phyloP scores from a whole-genome alignment of 495 filamentous ascomycete species.

The Penicillium antarcticum region DNA sequence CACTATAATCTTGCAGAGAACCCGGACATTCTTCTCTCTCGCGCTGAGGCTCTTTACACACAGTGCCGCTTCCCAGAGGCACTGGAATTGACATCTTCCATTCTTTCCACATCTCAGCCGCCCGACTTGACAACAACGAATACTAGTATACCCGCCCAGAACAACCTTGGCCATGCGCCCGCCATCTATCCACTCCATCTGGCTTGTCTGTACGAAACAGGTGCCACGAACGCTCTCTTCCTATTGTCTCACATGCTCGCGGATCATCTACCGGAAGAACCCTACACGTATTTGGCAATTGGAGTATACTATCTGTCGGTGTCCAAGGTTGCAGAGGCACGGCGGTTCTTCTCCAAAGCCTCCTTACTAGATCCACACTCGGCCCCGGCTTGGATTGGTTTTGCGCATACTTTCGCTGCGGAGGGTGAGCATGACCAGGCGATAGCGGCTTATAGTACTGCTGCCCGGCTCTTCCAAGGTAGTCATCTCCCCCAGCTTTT shows the following conservation, averaged over 20 bases:
- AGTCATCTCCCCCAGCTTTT: constrained; percentile 96
- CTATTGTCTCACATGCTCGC: constrained; percentile 92
- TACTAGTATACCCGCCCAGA: constrained; percentile 33
- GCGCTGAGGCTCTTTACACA: constrained; percentile 88
- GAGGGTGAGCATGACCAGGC: constrained; percentile 99
- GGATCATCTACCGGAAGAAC: constrained; percentile 86
- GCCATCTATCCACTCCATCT: constrained; percentile 85
- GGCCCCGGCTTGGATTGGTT: constrained; percentile 97
- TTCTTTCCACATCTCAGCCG: constrained; percentile 57
- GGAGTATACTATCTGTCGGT: constrained; percentile 93
- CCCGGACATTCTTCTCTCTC: constrained; percentile 87
- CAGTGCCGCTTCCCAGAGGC: constrained; percentile 91
- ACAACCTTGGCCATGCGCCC: constrained; percentile 81
- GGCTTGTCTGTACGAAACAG: constrained; percentile 86
- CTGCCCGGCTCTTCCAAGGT: constrained; percentile 91
- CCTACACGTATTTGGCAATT: constrained; percentile 88
- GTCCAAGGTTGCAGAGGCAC: constrained; percentile 85
- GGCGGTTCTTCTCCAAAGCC: constrained; percentile 94
- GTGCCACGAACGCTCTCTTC: constrained; percentile 82
- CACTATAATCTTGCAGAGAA: constrained; percentile 89
- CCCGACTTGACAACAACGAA: constrained; percentile 19
- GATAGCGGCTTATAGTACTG: constrained; percentile 95
- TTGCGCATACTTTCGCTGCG: constrained; percentile 99
- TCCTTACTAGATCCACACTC: constrained; percentile 97
- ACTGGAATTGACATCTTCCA: constrained; percentile 74